phyloP scores from a whole-genome alignment of 148 eudicot genomes.

The Dianthus caryophyllus region DNA sequence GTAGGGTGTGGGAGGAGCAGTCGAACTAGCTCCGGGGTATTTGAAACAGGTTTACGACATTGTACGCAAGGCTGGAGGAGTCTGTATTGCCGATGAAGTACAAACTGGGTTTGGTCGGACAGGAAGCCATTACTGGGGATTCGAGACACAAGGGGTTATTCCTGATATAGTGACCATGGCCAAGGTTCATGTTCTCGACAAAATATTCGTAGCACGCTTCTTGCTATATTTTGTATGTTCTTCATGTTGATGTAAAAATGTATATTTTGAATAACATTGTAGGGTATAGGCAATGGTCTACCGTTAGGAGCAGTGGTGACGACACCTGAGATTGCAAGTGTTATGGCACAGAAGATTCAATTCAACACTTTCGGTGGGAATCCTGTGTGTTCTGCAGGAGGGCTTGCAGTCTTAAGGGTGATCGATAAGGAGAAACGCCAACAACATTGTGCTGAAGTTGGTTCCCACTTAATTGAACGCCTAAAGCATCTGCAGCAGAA shows the following conservation, averaged over 20 bases:
- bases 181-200: constrained; percentile 43
- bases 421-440: constrained; percentile 91
- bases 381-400: constrained; percentile 98
- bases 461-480: constrained; percentile 74
- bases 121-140: constrained; percentile 94
- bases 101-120: constrained; percentile 97
- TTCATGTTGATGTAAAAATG: background rate
- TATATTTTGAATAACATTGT: constrained; percentile 12
- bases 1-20: constrained; percentile 99
- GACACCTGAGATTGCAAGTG: constrained; percentile 91
- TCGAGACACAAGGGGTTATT: constrained; percentile 70
- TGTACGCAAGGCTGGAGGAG: constrained; percentile 88
- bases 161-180: constrained; percentile 99
- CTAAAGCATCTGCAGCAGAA: constrained; percentile 63
- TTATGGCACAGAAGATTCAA: constrained; percentile 83
- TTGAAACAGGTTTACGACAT: constrained; percentile 73
- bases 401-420: constrained; percentile 87
- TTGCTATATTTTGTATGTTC: constrained; percentile 1
- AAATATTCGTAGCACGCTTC: background rate
- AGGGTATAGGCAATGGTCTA: constrained; percentile 98
- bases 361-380: constrained; percentile 98
- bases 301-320: constrained; percentile 98
- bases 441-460: constrained; percentile 79
- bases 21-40: constrained; percentile 95
- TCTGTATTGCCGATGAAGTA: constrained; percentile 92